Evolutionary conservation across 2,329 filamentous ascomycete genomes (phyloP), one percentile per base, ranked within the genome.

Genomic region (Xylariaceae sp.): DNA sequence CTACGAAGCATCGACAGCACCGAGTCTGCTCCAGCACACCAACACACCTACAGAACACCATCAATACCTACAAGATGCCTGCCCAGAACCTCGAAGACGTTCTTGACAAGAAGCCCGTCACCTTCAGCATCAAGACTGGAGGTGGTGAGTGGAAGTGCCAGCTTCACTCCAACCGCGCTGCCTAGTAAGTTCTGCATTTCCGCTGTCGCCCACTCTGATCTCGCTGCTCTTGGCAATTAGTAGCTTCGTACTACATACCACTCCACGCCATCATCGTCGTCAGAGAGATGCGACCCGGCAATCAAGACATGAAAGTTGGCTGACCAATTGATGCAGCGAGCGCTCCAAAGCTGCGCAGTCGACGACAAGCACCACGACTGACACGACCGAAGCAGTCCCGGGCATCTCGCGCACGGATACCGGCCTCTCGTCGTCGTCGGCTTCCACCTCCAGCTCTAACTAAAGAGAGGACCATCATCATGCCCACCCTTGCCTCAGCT

Each of bases 41-140:
- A 57, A 47, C 11, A 56, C 15, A 30, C 7, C 50, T 49, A 30
- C 18, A 51, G 34, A 50, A 15, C 47, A 55, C 34, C 18, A 35
- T 50, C 13, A 56, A 45, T 44, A 50, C 50, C 17, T n/a, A 54
- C 65, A 71, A 61, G 57, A 72, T 72, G 70, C 70, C 70, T 66
- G 56, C 59, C 60, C 42, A 63, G 35, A 66, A 71, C 15, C 66
- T 72, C 59, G 65, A 69, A 58, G 53, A 68, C 10, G 62, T 68
- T 63, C 54, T 72, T 47, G 57, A 69, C 54, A 63, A 30, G 64
- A 71, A 68, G 68, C 68, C 70, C 45, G 55, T 72, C 59, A 61
- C 58, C 51, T 72, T 72, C 67, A 71, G 63, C 53, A 63, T 72
- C 62, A 71, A 71, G 67, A 71, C 70, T n/a, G 62, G 55, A 39